phyloP scores from a whole-genome alignment of 352 stramenopile species.

The Halophytophthora polymorphica region DNA sequence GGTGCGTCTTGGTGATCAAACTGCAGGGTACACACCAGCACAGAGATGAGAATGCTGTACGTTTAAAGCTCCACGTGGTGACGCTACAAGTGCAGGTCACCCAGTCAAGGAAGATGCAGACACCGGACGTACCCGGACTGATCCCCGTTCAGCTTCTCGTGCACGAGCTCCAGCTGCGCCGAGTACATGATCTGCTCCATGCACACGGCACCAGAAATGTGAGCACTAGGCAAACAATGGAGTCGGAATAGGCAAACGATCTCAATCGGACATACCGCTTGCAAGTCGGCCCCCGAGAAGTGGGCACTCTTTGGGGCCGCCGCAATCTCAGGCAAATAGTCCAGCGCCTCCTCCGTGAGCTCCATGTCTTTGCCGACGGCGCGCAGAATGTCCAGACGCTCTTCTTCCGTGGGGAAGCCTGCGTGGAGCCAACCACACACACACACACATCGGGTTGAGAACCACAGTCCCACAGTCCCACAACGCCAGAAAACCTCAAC shows the following conservation, averaged over 20 bases:
- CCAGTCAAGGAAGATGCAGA: background rate
- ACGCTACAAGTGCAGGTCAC: too few species aligned
- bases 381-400: slow-evolving; percentile 79
- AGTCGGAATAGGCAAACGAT: background rate
- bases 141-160: slow-evolving; percentile 78
- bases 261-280: slow-evolving; percentile 61
- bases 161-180: slow-evolving; percentile 92
- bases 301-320: slow-evolving; percentile 61
- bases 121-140: slow-evolving; percentile 42
- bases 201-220: background rate
- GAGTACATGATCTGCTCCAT: slow-evolving; percentile 84
- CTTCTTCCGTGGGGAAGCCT: slow-evolving; percentile 81
- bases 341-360: slow-evolving; percentile 56
- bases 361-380: slow-evolving; percentile 79
- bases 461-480: background rate
- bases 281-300: slow-evolving; percentile 92
- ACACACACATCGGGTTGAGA: background rate
- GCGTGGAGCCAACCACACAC: slow-evolving; percentile 7
- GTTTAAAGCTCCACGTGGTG: too few species aligned
- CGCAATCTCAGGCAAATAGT: slow-evolving; percentile 75
- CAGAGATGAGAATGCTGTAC: background rate
- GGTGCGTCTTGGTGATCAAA: slow-evolving; percentile 49
- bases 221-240: background rate
- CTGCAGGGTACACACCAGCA: slow-evolving; percentile 14
- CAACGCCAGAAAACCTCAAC: background rate